Conservation (phyloP, 73 alveolate genomes). For the Paramecium pentaurelia region DNA sequence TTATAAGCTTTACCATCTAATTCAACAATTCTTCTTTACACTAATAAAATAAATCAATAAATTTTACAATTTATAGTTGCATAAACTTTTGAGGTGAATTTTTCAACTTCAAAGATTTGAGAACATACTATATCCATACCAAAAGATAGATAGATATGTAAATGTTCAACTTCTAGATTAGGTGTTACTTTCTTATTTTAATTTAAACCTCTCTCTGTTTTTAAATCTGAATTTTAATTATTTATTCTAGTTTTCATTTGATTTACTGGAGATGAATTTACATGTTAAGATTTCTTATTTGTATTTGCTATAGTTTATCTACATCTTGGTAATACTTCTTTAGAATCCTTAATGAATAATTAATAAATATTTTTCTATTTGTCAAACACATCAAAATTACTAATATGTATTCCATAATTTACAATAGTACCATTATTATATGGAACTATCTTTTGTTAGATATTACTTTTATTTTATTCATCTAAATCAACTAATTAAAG, state of each 20-base stretch:
- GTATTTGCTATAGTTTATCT: neutral
- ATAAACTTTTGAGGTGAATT: neutral
- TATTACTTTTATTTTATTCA: neutral
- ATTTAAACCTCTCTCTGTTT: neutral
- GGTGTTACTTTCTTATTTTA: neutral
- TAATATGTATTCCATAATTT: slow-evolving; percentile 6
- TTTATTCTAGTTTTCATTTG: neutral
- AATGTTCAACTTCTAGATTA: neutral
- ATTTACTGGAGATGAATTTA: neutral
- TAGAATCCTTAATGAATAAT: neutral
- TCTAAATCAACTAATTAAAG: neutral
- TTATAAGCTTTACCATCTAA: neutral
- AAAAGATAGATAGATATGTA: neutral
- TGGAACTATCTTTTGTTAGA: neutral
- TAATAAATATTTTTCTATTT: neutral
- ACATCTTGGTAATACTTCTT: neutral
- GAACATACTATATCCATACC: slow-evolving; percentile 17
- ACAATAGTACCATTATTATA: neutral
- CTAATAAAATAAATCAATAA: neutral
- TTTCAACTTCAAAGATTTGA: neutral
- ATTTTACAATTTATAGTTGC: slow-evolving; percentile 16
- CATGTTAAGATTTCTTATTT: neutral
- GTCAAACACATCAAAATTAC: neutral
- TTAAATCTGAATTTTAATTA: neutral
- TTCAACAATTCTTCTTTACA: neutral